phyloP scores from a whole-genome alignment of 2,329 filamentous ascomycete genomes.

The Elsinoe arachidis region DNA sequence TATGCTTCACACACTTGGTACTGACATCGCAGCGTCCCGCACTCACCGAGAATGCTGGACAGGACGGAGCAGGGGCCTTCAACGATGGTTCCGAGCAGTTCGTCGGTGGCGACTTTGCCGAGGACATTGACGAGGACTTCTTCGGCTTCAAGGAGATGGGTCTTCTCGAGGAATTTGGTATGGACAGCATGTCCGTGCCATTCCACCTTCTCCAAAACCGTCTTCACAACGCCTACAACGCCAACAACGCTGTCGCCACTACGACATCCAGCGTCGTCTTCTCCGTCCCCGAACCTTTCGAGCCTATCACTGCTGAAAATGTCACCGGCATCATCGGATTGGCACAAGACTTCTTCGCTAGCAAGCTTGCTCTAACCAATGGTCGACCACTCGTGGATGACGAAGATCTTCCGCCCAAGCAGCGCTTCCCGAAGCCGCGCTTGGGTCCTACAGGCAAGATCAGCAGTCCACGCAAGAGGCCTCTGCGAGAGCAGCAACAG shows the following conservation, averaged over 20 bases:
- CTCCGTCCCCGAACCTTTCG: slow-evolving; percentile 58
- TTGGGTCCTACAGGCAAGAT: slow-evolving; percentile 75
- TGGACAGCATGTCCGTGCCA: slow-evolving; percentile 81
- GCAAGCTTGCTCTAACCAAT: slow-evolving; percentile 75
- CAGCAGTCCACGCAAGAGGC: slow-evolving; percentile 71
- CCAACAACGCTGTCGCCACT: slow-evolving; percentile 59
- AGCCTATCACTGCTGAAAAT: slow-evolving; percentile 70
- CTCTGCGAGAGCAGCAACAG: slow-evolving; percentile 71
- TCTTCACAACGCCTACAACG: slow-evolving; percentile 75
- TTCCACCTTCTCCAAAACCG: slow-evolving; percentile 88
- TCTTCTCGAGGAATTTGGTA: slow-evolving; percentile 80
- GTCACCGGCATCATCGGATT: slow-evolving; percentile 75
- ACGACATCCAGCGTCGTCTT: slow-evolving; percentile 55
- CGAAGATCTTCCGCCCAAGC: slow-evolving; percentile 87
- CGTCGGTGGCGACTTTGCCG: slow-evolving; percentile 90
- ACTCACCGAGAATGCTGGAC: slow-evolving; percentile 62
- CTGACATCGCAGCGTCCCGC: slow-evolving; percentile 56
- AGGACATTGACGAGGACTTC: slow-evolving; percentile 97
- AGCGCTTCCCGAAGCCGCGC: slow-evolving; percentile 57
- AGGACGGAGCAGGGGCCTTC: slow-evolving; percentile 83
- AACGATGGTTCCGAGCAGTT: slow-evolving; percentile 97
- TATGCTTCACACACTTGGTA: not conserved
- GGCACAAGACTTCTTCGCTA: slow-evolving; percentile 82
- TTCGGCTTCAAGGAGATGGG: slow-evolving; percentile 96
- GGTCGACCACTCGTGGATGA: slow-evolving; percentile 83